These are phyloP conservation scores for Paecilomyces formosus DNA, from an alignment of 2,329 filamentous ascomycete species.

Conservation along the genomic window DNA sequence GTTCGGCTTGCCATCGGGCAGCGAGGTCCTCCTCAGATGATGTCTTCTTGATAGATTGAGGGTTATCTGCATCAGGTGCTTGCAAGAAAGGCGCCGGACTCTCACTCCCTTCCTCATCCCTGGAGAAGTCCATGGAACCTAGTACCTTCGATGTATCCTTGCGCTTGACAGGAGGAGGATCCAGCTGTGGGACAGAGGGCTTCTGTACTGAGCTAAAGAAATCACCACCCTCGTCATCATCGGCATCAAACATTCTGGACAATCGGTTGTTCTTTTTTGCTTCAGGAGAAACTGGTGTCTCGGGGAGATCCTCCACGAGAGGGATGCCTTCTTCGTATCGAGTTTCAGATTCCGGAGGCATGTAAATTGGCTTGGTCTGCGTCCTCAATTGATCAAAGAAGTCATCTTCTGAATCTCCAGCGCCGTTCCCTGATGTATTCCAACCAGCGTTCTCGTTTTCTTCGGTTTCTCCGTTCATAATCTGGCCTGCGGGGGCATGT, in stretches of 20 bases:
- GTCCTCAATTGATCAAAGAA: constrained; percentile 53
- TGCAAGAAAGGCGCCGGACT: constrained; percentile 21
- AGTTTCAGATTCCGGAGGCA: constrained; percentile 41
- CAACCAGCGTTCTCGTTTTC: constrained; percentile 26
- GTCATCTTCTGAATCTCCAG: constrained; percentile 44
- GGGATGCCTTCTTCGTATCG: constrained; percentile 66
- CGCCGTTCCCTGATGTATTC: constrained; percentile 42
- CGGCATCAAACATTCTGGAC: constrained; percentile 29
- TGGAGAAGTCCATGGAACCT: constrained; percentile 37
- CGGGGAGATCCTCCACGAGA: constrained; percentile 41
- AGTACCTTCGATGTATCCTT: constrained; percentile 66
- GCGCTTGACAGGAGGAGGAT: constrained; percentile 43
- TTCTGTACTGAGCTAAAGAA: constrained; percentile 27
- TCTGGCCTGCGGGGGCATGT: neutral
- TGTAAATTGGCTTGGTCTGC: constrained; percentile 32
- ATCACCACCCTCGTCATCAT: constrained; percentile 26
- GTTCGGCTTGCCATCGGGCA: constrained; percentile 75
- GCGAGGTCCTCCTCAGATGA: constrained; percentile 56
- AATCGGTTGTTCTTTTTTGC: constrained; percentile 17
- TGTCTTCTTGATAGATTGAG: constrained; percentile 12
- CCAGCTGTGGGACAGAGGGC: constrained; percentile 5
- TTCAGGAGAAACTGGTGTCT: constrained; percentile 16
- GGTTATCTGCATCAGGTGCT: constrained; percentile 15
- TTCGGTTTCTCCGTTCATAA: constrained; percentile 7
- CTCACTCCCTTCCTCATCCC: constrained; percentile 20